A percentile compares a stretch with the other conserved stretches of the same genome.
Conservation (phyloP, 129 eudicot genomes). For the Helianthus tuberosus region DNA sequence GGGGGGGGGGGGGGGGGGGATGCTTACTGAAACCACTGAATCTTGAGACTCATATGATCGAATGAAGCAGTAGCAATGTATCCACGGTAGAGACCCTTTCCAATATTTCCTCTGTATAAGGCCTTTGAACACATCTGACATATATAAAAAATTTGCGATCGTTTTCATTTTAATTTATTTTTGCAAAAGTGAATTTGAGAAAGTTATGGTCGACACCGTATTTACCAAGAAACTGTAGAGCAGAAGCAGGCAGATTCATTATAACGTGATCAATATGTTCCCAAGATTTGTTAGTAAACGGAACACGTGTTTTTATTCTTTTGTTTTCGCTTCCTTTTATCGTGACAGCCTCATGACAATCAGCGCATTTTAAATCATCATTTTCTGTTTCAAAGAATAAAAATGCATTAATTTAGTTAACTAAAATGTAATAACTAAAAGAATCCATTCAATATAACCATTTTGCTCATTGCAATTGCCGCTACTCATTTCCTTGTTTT, state of each 20-base stretch:
- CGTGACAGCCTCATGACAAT: constrained; percentile 47
- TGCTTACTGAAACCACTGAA: constrained; percentile 66
- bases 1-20: too few species aligned
- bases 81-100: constrained; percentile 91
- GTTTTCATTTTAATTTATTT: constrained; percentile 11
- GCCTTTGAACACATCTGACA: constrained; percentile 78
- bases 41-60: constrained; percentile 78
- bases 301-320: constrained; percentile 49
- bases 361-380: constrained; percentile 34
- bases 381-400: constrained; percentile 34
- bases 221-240: constrained; percentile 86
- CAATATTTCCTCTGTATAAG: constrained; percentile 60
- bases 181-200: neutral
- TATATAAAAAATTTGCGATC: constrained; percentile 1
- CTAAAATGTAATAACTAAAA: neutral
- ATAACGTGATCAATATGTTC: constrained; percentile 95
- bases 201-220: neutral
- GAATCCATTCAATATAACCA: too few species aligned
- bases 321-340: constrained; percentile 57
- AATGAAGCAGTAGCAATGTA: constrained; percentile 97
- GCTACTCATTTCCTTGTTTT: too few species aligned
- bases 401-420: neutral
- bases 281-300: constrained; percentile 67
- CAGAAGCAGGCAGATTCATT: constrained; percentile 98
- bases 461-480: too few species aligned